phyloP scores from a whole-genome alignment of 2,329 filamentous ascomycete genomes.

The Sporothrix curviconia region DNA sequence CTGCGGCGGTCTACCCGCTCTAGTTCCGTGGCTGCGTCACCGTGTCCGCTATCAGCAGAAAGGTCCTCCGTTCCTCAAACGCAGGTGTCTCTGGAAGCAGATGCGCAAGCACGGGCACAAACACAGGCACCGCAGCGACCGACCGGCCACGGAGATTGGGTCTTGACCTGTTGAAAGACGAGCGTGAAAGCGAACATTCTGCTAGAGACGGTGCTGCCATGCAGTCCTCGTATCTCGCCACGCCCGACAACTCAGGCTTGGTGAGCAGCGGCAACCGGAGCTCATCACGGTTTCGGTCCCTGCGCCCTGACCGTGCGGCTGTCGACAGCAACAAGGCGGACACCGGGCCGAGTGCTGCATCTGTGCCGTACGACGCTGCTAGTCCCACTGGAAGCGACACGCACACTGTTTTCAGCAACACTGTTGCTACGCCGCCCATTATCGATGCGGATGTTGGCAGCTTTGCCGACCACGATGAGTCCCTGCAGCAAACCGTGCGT shows the following conservation, averaged over 20 bases:
- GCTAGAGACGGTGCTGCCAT: background rate
- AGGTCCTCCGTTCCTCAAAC: constrained; percentile 25
- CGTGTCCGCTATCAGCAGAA: constrained; percentile 25
- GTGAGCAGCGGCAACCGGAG: constrained; percentile 28
- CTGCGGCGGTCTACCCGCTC: constrained; percentile 30
- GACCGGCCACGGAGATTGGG: constrained; percentile 36
- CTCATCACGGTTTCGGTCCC: constrained; percentile 34
- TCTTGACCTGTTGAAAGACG: constrained; percentile 14
- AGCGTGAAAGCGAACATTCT: background rate
- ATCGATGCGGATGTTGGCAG: constrained; percentile 65
- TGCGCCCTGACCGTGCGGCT: constrained; percentile 35
- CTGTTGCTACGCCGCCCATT: constrained; percentile 67
- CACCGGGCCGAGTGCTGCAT: constrained; percentile 34
- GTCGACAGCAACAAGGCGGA: constrained; percentile 36
- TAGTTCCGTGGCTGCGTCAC: constrained; percentile 28
- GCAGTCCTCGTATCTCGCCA: constrained; percentile 36
- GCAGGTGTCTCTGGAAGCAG: no score
- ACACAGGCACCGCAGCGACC: constrained; percentile 26
- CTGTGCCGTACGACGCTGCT: constrained; percentile 38
- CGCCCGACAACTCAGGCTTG: constrained; percentile 51
- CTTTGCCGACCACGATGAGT: constrained; percentile 45
- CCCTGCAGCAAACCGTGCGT: constrained; percentile 40
- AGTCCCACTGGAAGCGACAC: constrained; percentile 50
- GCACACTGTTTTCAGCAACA: constrained; percentile 55
- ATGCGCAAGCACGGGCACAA: no score